phyloP scores from a whole-genome alignment of 768 basidiomycete species.

The Amanita exitialis region DNA sequence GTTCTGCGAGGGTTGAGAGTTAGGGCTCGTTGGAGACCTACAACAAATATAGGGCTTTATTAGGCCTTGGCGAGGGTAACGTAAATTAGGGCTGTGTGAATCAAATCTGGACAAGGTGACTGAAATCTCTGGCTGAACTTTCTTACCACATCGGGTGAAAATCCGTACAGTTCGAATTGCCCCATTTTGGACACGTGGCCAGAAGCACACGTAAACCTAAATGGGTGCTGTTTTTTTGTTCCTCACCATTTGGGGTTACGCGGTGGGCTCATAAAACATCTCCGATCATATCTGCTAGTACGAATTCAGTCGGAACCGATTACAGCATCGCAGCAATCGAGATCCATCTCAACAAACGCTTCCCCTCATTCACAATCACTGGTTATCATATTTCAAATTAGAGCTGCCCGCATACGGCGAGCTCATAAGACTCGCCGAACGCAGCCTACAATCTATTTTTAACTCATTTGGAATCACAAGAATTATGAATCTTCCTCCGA shows the following conservation, averaged over 20 bases:
- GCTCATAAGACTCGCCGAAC: not conserved
- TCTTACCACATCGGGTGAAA: conserved; percentile 7
- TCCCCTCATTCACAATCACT: not conserved
- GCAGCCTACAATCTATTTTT: not conserved
- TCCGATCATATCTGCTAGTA: conserved; percentile 1
- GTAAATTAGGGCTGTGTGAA: conserved; percentile 5
- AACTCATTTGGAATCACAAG: not conserved
- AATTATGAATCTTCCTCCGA: not conserved
- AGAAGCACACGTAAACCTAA: conserved; percentile 6
- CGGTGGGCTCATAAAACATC: not conserved
- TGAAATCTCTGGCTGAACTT: conserved; percentile 1
- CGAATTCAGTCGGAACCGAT: conserved; percentile 7
- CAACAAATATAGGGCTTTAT: conserved; percentile 9
- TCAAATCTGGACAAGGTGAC: not conserved
- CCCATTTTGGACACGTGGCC: conserved; percentile 8
- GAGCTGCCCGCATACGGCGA: not conserved
- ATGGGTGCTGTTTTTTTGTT: conserved; percentile 1
- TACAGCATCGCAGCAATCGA: conserved; percentile 5
- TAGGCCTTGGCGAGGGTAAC: conserved; percentile 4
- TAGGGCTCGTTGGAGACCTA: conserved; percentile 3
- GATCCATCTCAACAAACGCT: not conserved
- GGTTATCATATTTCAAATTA: conserved; percentile 1
- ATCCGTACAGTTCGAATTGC: conserved; percentile 6
- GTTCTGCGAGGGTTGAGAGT: conserved; percentile 6
- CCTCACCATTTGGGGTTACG: conserved; percentile 3